Evolutionary conservation across 2,329 filamentous ascomycete genomes (phyloP), one percentile per base, ranked within the genome.

Genomic region (Emericellopsis cladophorae): DNA sequence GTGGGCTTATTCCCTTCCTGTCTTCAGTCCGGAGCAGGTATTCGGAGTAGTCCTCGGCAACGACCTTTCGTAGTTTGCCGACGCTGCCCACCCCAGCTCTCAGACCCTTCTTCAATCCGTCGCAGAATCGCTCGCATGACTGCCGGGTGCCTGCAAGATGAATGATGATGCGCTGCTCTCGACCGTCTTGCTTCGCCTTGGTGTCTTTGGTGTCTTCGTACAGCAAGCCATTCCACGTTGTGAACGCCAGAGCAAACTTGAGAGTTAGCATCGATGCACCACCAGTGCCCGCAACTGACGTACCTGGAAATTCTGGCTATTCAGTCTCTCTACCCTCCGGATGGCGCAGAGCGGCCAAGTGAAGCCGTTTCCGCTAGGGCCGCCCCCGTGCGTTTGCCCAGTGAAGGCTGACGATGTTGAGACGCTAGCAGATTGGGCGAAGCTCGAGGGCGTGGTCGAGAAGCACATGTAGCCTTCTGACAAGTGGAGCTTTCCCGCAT

Each of bases 391-490:
- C 23, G 90, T 95, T 59, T 94, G 86, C 14, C 89, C 92, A 4
- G 87, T 93, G 63, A 93, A 96, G 43, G 79, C 77, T 37, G 82
- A 86, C 16, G 88, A 89, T 1, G 83, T 81, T 46, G 78, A 81
- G 16, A 83, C 78, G 58, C 80, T 94, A 14, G 90, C 83, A 1
- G 82, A 81, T 47, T 79, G 80, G 34, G 85, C 61, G 61, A 95
- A 95, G 65, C 87, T 93, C 9, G 87, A 84, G 14, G 86, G 81
- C 40, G 92, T 86, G 7, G 92, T 95, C 1, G 89, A 95, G 68
- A 98, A 98, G 70, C 89, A 96, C 51, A 98, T 79, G 63, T 84
- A 98, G 51, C 84, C 77, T 65, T 98, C 90, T 59, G 88, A 95
- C 47, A 98, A 68, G 59, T 98, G 90, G 40, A 98, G 75, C 61